phyloP scores from a whole-genome alignment of 139 green algal genomes.

The Closterium sp. region DNA sequence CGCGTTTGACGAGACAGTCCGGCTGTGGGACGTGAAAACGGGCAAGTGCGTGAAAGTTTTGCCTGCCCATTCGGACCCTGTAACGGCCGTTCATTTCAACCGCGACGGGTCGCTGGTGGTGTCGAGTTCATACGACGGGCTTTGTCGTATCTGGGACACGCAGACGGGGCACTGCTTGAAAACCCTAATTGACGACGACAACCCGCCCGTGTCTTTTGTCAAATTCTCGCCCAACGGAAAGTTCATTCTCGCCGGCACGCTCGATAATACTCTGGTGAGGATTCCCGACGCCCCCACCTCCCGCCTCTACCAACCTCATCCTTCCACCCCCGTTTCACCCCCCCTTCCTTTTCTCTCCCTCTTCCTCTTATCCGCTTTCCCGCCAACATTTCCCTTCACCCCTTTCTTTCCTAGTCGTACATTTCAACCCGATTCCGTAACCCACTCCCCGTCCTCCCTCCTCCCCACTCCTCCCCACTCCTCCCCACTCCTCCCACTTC shows the following conservation, averaged over 20 bases:
- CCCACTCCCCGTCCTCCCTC: neutral
- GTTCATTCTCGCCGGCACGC: constrained; percentile 45
- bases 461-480: too few species aligned
- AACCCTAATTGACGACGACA: constrained; percentile 72
- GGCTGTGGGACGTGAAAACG: constrained; percentile 78
- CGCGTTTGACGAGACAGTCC: constrained; percentile 87
- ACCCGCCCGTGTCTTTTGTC: constrained; percentile 71
- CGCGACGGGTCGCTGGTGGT: constrained; percentile 73
- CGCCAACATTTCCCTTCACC: neutral
- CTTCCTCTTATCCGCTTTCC: too few species aligned
- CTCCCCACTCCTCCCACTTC: too few species aligned
- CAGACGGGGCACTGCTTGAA: constrained; percentile 77
- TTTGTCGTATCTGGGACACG: constrained; percentile 60
- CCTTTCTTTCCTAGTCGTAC: neutral
- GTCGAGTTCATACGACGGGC: constrained; percentile 74
- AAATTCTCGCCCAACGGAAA: constrained; percentile 84
- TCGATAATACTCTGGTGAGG: constrained; percentile 44
- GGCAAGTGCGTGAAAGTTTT: constrained; percentile 68
- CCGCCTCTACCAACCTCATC: neutral
- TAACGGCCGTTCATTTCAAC: constrained; percentile 77
- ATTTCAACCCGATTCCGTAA: neutral
- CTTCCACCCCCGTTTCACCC: neutral
- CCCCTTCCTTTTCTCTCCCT: too few species aligned
- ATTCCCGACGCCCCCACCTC: neutral
- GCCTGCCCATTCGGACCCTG: constrained; percentile 87